These are phyloP conservation scores for Russula lepida DNA, from an alignment of 768 basidiomycete species.

Conservation along the genomic window DNA sequence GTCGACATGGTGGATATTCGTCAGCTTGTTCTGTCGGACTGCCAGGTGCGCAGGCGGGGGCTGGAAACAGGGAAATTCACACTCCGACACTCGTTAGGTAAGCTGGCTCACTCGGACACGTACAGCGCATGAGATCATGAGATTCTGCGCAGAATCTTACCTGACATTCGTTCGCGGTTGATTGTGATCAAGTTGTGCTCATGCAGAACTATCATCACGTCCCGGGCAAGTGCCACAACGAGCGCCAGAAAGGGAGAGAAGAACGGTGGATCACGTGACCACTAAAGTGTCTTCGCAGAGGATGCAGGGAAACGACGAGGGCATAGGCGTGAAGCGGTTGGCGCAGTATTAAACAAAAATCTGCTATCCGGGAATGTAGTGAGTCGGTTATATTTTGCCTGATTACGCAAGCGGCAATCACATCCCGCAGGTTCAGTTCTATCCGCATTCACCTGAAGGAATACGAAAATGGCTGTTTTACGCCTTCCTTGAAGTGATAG, in stretches of 20 bases:
- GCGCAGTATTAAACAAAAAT: too few relatives aligned
- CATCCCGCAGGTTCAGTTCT: too few relatives aligned
- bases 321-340: too few relatives aligned
- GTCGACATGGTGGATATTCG: slow-evolving; percentile 16
- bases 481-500: too few relatives aligned
- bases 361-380: too few relatives aligned
- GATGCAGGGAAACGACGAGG: too few relatives aligned
- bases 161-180: not conserved
- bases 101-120: not conserved
- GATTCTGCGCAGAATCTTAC: too few relatives aligned
- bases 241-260: not conserved
- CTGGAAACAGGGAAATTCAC: not conserved
- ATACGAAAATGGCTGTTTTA: too few relatives aligned
- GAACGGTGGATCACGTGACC: not conserved
- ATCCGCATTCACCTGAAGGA: too few relatives aligned
- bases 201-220: not conserved
- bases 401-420: too few relatives aligned
- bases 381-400: too few relatives aligned
- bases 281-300: too few relatives aligned
- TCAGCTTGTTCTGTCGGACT: not conserved
- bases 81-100: slow-evolving; percentile 4
- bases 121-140: not conserved
- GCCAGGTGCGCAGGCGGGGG: not conserved
- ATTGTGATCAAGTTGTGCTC: not conserved
- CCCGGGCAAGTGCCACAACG: not conserved